Evolutionary conservation across 805 yeast genomes (phyloP).

Genomic region (Candida jianshihensis): DNA sequence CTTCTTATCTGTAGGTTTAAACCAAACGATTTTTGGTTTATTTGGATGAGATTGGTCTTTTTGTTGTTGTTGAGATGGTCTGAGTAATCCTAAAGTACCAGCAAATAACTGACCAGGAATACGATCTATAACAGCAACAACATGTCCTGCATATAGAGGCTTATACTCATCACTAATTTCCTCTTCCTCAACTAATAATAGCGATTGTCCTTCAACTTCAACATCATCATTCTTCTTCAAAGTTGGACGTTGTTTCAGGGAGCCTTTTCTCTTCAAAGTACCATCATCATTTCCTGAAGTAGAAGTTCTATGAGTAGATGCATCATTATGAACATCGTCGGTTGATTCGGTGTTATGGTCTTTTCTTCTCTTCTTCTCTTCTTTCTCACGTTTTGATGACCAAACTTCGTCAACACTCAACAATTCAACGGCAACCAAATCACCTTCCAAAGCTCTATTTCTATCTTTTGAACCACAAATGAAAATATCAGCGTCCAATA

Average conservation of each 20-base stretch:
- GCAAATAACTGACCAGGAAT: slow-evolving; percentile 95
- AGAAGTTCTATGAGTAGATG: slow-evolving; percentile 47
- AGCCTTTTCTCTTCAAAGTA: slow-evolving; percentile 71
- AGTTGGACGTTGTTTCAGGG: slow-evolving; percentile 90
- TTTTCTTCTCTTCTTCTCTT: slow-evolving; percentile 91
- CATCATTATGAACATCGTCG: slow-evolving; percentile 77
- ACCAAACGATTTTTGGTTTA: slow-evolving; percentile 96
- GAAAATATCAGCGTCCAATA: slow-evolving; percentile 92
- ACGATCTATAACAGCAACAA: slow-evolving; percentile 95
- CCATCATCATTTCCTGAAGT: slow-evolving; percentile 24
- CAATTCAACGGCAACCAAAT: slow-evolving; percentile 90
- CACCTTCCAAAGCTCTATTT: slow-evolving; percentile 95
- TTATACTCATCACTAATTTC: slow-evolving; percentile 88
- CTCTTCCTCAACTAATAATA: slow-evolving; percentile 88
- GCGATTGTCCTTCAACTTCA: slow-evolving; percentile 96
- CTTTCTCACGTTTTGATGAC: slow-evolving; percentile 94
- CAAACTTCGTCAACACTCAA: slow-evolving; percentile 96
- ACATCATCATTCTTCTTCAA: slow-evolving; percentile 98
- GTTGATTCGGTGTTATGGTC: slow-evolving; percentile 48
- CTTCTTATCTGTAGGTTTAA: slow-evolving; percentile 95
- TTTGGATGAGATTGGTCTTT: slow-evolving; percentile 16
- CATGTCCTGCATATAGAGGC: slow-evolving; percentile 96
- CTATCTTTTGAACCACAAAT: slow-evolving; percentile 98
- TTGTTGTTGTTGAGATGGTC: slow-evolving; percentile 84
- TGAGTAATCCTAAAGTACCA: slow-evolving; percentile 85